Percentiles rank a stretch among this genome's conserved stretches.
phyloP scores from a whole-genome alignment of 1,284 basidiomycete genomes.

The Cutaneotrichosporon sp. region DNA sequence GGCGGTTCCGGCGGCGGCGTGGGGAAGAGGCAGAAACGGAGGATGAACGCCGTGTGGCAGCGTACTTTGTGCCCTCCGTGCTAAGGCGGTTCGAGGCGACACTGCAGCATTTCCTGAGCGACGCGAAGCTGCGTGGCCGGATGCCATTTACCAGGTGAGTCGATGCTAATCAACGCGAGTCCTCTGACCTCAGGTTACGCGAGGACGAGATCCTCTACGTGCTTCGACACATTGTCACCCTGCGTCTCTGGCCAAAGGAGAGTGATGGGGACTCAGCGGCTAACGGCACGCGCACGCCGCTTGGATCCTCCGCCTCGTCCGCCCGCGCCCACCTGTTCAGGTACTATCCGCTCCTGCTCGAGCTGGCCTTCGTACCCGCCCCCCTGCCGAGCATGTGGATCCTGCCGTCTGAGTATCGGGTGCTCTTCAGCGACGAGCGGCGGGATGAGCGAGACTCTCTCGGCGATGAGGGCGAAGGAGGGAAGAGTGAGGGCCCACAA shows the following conservation, averaged over 20 bases:
- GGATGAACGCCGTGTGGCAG: conserved; percentile 2
- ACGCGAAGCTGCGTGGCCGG: conserved; percentile 71
- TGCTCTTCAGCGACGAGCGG: conserved; percentile 20
- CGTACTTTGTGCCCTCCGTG: conserved; percentile 47
- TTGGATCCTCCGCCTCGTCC: conserved; percentile 55
- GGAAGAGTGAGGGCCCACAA: conserved; percentile 1
- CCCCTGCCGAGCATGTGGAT: conserved; percentile 67
- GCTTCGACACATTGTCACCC: conserved; percentile 64
- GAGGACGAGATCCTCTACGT: conserved; percentile 88
- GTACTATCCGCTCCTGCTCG: conserved; percentile 70
- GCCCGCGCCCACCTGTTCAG: conserved; percentile 74
- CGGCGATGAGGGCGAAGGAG: too few relatives aligned
- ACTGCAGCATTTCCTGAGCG: conserved; percentile 69
- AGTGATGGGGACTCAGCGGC: neutral
- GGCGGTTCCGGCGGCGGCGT: neutral
- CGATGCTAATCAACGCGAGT: neutral
- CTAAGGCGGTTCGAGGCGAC: conserved; percentile 66
- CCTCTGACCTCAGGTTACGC: conserved; percentile 59
- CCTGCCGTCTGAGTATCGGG: conserved; percentile 33
- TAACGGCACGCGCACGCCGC: neutral
- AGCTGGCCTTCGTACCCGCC: conserved; percentile 65
- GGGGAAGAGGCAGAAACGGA: neutral
- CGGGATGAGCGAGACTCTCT: too few relatives aligned
- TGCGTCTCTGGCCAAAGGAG: conserved; percentile 66
- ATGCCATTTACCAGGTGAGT: conserved; percentile 75